A percentile compares a stretch with the other conserved stretches of the same genome.
These are phyloP conservation scores for Cryptosporidium sp. DNA, from an alignment of 169 alveolate species.

Conservation along the genomic window DNA sequence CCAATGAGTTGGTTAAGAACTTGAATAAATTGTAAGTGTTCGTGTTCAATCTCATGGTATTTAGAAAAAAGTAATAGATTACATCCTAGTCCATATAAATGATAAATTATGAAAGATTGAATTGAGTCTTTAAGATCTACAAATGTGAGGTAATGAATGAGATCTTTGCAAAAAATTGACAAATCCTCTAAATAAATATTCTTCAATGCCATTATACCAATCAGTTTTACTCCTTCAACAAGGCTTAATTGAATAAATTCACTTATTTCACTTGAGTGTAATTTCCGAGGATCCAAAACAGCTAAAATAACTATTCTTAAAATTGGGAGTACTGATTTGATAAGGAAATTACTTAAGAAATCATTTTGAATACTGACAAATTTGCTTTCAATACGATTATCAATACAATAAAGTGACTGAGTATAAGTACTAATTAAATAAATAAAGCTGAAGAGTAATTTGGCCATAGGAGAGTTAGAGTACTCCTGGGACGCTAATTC, in stretches of 20 bases:
- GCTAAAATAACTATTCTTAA: slow-evolving; percentile 14
- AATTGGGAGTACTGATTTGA: slow-evolving; percentile 34
- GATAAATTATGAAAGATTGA: slow-evolving; percentile 1
- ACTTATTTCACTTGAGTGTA: not conserved
- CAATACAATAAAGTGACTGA: slow-evolving; percentile 6
- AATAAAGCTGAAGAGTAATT: slow-evolving; percentile 23
- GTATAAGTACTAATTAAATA: slow-evolving; percentile 6
- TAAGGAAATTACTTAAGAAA: not conserved
- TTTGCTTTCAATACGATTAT: not conserved
- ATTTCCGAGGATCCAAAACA: not conserved
- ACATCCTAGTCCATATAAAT: slow-evolving; percentile 12
- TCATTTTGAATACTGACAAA: not conserved
- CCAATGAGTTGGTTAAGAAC: slow-evolving; percentile 12
- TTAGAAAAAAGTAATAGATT: slow-evolving; percentile 10
- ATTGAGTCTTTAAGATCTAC: not conserved
- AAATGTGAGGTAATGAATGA: slow-evolving; percentile 4
- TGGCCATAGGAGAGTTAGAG: not conserved
- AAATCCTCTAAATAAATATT: slow-evolving; percentile 49
- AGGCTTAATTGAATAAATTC: slow-evolving; percentile 20
- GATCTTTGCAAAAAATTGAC: slow-evolving; percentile 32
- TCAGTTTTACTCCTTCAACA: slow-evolving; percentile 29
- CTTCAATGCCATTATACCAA: slow-evolving; percentile 1
- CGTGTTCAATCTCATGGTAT: not conserved
- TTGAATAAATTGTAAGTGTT: slow-evolving; percentile 24
- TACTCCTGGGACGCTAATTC: slow-evolving; percentile 9